phyloP scores from a whole-genome alignment of 805 yeast species.

The Candida parachauliodes region DNA sequence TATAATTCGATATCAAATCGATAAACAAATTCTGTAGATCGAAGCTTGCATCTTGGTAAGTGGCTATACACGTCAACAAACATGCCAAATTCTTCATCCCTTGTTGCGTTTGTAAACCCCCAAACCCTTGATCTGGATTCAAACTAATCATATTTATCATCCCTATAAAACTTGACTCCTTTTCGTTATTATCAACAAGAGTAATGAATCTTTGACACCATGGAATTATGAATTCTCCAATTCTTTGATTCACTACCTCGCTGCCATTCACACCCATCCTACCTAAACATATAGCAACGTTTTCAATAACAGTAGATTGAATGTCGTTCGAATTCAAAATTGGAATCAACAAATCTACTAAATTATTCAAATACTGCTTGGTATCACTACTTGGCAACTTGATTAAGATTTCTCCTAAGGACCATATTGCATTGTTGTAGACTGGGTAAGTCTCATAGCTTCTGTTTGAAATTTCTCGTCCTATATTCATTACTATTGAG shows the following conservation, averaged over 20 bases:
- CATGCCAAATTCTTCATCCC: constrained; percentile 47
- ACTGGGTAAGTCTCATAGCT: constrained; percentile 54
- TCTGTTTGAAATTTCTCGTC: constrained; percentile 60
- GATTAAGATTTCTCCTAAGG: constrained; percentile 81
- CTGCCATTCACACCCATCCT: constrained; percentile 71
- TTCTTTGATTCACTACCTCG: constrained; percentile 49
- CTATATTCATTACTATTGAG: constrained; percentile 60
- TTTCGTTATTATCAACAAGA: constrained; percentile 79
- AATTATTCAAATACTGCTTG: constrained; percentile 49
- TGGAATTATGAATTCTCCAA: constrained; percentile 52
- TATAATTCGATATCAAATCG: constrained; percentile 44
- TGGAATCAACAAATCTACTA: constrained; percentile 55
- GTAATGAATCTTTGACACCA: constrained; percentile 73
- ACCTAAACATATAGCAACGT: constrained; percentile 87
- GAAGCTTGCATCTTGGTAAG: constrained; percentile 49
- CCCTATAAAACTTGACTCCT: constrained; percentile 82
- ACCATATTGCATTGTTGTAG: constrained; percentile 90
- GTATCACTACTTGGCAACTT: constrained; percentile 46
- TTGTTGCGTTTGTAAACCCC: constrained; percentile 35
- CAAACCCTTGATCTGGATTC: constrained; percentile 63
- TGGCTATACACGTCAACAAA: constrained; percentile 58
- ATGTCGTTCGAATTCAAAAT: constrained; percentile 53
- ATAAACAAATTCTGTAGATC: constrained; percentile 42
- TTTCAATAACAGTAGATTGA: constrained; percentile 70
- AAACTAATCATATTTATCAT: constrained; percentile 63